A percentile compares a stretch with the other conserved stretches of the same genome.
Conservation (phyloP, 108 stramenopile genomes). For the Pseudonitzschia multiseries region DNA sequence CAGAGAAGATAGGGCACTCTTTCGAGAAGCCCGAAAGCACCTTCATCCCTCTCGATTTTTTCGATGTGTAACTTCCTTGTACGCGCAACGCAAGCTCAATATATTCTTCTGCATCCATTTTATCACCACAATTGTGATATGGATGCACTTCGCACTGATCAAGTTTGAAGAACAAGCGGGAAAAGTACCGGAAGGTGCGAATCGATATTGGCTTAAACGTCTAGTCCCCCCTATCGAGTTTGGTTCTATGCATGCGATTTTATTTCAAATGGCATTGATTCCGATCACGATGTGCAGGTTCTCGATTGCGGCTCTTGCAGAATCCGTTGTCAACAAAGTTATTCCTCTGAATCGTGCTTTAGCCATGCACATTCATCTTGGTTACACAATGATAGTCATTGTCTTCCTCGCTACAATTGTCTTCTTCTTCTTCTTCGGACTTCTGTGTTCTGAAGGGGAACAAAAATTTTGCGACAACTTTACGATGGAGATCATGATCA, state of each 20-base stretch:
- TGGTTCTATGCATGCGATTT: slow-evolving; percentile 55
- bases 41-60: slow-evolving; percentile 22
- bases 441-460: slow-evolving; percentile 42
- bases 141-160: slow-evolving; percentile 37
- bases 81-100: slow-evolving; percentile 28
- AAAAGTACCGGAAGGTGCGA: slow-evolving; percentile 38
- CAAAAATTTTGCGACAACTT: slow-evolving; percentile 50
- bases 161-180: slow-evolving; percentile 39
- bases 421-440: slow-evolving; percentile 48
- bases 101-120: slow-evolving; percentile 31
- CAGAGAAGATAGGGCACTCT: slow-evolving; percentile 13
- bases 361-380: slow-evolving; percentile 45
- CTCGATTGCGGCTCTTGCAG: slow-evolving; percentile 38
- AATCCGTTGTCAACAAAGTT: slow-evolving; percentile 23
- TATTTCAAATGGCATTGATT: slow-evolving; percentile 53
- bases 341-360: slow-evolving; percentile 40
- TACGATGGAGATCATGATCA: slow-evolving; percentile 41
- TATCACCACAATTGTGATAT: slow-evolving; percentile 8
- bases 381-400: slow-evolving; percentile 38
- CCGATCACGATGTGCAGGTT: slow-evolving; percentile 48
- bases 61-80: slow-evolving; percentile 21
- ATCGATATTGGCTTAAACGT: slow-evolving; percentile 39
- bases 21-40: slow-evolving; percentile 8
- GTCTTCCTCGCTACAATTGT: slow-evolving; percentile 44
- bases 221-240: slow-evolving; percentile 48